Conservation (phyloP, 73 alveolate genomes). For the Tetrahymena elliotti region DNA sequence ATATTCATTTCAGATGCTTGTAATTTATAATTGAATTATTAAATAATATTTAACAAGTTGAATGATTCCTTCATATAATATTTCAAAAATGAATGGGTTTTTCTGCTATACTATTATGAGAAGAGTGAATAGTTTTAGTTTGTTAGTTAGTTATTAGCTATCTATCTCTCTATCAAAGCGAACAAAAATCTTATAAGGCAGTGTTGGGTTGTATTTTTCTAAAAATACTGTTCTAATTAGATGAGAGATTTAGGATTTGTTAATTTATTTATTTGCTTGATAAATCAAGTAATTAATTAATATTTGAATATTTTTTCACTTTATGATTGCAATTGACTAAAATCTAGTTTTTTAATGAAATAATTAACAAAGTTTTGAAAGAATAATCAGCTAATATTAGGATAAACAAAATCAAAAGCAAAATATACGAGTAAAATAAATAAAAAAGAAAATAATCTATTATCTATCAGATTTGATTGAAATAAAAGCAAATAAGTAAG, state of each 20-base stretch:
- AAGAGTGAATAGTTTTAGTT: too few species aligned
- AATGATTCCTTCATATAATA: background rate
- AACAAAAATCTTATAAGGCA: too few species aligned
- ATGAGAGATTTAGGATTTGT: background rate
- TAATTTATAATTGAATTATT: background rate
- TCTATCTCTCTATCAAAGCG: too few species aligned
- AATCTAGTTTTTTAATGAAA: background rate
- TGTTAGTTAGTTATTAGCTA: too few species aligned
- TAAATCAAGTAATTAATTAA: too few species aligned
- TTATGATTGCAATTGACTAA: background rate
- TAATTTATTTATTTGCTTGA: background rate
- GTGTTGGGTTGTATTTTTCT: background rate
- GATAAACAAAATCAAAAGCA: background rate
- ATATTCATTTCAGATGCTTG: background rate
- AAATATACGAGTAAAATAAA: background rate
- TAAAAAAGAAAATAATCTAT: background rate
- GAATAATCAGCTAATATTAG: background rate
- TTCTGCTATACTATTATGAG: background rate
- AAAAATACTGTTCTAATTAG: background rate
- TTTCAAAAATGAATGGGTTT: background rate
- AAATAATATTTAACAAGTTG: background rate
- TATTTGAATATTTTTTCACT: background rate
- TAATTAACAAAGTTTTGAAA: background rate
- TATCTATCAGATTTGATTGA: background rate
- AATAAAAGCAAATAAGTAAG: background rate